These are phyloP conservation scores for Discostella stelligera DNA, from an alignment of 352 stramenopile species.

Conservation along the genomic window DNA sequence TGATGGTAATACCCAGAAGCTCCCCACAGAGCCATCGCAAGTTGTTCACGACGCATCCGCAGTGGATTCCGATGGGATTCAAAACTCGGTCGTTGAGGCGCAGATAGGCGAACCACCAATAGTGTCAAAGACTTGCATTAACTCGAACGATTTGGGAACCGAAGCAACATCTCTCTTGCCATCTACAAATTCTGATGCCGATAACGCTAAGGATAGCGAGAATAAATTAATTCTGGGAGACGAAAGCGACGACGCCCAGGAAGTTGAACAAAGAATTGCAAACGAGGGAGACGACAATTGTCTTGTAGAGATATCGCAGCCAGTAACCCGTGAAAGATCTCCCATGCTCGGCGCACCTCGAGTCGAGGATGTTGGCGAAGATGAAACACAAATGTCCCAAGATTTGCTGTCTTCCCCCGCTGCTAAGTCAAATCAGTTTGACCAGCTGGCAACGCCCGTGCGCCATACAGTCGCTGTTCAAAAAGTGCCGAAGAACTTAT, in stretches of 20 bases:
- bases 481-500: not conserved
- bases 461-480: not conserved
- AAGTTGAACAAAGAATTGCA: not conserved
- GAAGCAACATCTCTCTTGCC: not conserved
- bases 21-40: slow-evolving; percentile 31
- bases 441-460: not conserved
- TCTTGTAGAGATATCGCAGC: not conserved
- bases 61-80: not conserved
- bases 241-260: not conserved
- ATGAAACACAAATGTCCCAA: slow-evolving; percentile 37
- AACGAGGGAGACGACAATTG: not conserved
- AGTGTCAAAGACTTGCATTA: not conserved
- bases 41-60: not conserved
- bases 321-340: not conserved
- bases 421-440: not conserved
- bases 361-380: slow-evolving; percentile 12
- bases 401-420: slow-evolving; percentile 38
- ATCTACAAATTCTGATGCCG: not conserved
- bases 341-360: not conserved
- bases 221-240: not conserved
- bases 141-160: too few relatives aligned
- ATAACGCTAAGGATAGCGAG: not conserved
- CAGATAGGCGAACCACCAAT: not conserved
- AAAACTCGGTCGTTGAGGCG: slow-evolving; percentile 3
- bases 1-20: slow-evolving; percentile 43